Conservation (phyloP, 495 filamentous ascomycete species). For the Neurospora pannonica region DNA sequence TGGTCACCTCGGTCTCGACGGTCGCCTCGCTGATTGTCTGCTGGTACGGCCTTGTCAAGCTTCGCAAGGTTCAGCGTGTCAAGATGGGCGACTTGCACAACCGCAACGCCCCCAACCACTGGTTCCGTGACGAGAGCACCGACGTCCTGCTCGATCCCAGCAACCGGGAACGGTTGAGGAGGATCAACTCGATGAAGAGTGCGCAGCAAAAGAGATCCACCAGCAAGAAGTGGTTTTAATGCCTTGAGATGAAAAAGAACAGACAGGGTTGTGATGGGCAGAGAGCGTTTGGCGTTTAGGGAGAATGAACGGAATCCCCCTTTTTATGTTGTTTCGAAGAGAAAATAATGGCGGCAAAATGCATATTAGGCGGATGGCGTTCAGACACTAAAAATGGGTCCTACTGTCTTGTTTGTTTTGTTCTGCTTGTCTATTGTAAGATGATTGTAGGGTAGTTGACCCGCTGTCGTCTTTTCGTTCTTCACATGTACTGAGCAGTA, state of each 20-base stretch:
- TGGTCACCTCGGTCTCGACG: constrained; percentile 59
- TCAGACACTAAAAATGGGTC: background rate
- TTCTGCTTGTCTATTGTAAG: background rate
- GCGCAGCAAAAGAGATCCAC: constrained; percentile 18
- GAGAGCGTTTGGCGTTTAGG: background rate
- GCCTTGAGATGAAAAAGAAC: background rate
- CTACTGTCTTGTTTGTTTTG: background rate
- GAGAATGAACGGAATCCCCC: background rate
- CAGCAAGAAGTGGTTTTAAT: constrained; percentile 24
- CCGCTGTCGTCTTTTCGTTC: background rate
- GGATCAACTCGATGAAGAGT: constrained; percentile 36
- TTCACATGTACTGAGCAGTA: background rate
- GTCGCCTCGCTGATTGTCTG: constrained; percentile 67
- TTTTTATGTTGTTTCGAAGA: background rate
- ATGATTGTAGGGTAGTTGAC: background rate
- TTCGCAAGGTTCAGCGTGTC: constrained; percentile 79
- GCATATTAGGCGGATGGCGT: background rate
- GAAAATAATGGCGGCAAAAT: background rate
- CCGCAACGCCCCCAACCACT: constrained; percentile 25
- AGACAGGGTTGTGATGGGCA: background rate
- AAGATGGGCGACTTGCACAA: constrained; percentile 56
- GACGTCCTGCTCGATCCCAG: constrained; percentile 32
- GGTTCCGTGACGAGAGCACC: constrained; percentile 35
- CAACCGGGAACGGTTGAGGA: constrained; percentile 36
- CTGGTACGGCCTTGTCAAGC: constrained; percentile 67